Base-by-base conservation (phyloP, 1,139 yeast genomes). In the Lodderomyces metapsilosis region DNA sequence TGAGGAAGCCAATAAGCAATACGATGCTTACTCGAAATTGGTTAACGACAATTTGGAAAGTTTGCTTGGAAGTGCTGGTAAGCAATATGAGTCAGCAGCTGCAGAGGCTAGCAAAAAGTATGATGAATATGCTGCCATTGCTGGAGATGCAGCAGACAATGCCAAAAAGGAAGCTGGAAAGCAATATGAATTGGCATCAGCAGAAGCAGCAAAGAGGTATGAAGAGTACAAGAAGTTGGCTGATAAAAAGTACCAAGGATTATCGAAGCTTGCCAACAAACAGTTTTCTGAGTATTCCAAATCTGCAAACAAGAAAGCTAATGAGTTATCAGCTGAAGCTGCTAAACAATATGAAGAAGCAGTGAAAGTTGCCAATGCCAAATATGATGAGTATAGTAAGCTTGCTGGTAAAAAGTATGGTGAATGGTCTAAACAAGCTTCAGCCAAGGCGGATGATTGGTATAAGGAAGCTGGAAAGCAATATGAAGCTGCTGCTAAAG, bases 401-500 rank as follows among this genome's bases (percentile, higher is more conserved):
- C 34, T 36, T 28, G 44, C 41, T 25, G 32, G 24, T n/a, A 32
- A 40, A 15, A 27, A 37, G 15, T 37, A 21, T 20, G 15, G 21
- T n/a, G 40, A 37, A 31, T 37, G 40, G 40, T 31, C 40, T 15
- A 28, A 30, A 18, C 35, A 37, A 30, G 40, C 40, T 17, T 30
- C 27, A 30, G 3, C 22, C 5, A 37, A 37, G 22, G 40, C 36
- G 12, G 35, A 31, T 22, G 30, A 37, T 24, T 24, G 40, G 35
- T 48, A 38, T 10, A 42, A 47, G 15, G 40, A 46, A 16, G 51
- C 51, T 4, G 37, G 44, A 7, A 37, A 37, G 21, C 40, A 37
- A 22, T 37, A 37, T 22, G 40, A 37, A 23, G 12, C 24, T 30
- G 40, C 40, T 7, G 40, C 40, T 12, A 37, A 34, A n/a, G 39